A percentile compares a stretch with the other conserved stretches of the same genome.
Evolutionary conservation across 768 basidiomycete genomes (phyloP).

Genomic region (Amanita molliuscula): DNA sequence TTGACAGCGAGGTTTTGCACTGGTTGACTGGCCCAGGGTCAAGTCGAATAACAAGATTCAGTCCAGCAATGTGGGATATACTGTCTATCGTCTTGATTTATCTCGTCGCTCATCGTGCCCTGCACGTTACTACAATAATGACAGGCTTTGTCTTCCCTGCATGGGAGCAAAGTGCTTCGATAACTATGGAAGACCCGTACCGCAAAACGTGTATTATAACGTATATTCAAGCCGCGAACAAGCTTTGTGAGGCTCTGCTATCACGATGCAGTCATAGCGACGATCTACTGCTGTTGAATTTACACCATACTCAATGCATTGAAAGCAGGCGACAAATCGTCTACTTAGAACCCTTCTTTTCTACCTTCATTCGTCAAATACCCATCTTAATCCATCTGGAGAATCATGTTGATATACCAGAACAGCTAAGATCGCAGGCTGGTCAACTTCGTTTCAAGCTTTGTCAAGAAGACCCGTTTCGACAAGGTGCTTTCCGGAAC

Average conservation of each 20-base stretch:
- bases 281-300: slow-evolving; percentile 30
- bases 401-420: slow-evolving; percentile 42
- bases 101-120: slow-evolving; percentile 54
- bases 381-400: slow-evolving; percentile 67
- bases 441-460: slow-evolving; percentile 44
- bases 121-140: slow-evolving; percentile 64
- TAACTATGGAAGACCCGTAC: slow-evolving; percentile 24
- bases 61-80: slow-evolving; percentile 56
- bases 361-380: slow-evolving; percentile 48
- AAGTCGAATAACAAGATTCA: slow-evolving; percentile 49
- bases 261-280: slow-evolving; percentile 39
- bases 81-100: slow-evolving; percentile 52
- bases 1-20: slow-evolving; percentile 57
- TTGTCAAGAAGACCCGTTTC: slow-evolving; percentile 58
- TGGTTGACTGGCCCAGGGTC: slow-evolving; percentile 69
- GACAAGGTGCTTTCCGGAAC: slow-evolving; percentile 67
- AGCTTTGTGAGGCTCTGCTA: slow-evolving; percentile 49
- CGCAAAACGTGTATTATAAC: slow-evolving; percentile 27
- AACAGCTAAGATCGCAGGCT: slow-evolving; percentile 37
- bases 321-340: slow-evolving; percentile 60
- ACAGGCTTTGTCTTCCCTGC: slow-evolving; percentile 70
- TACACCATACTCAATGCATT: slow-evolving; percentile 60
- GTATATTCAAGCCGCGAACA: slow-evolving; percentile 54
- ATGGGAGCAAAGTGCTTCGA: slow-evolving; percentile 50
- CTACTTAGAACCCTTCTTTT: slow-evolving; percentile 58